Percentiles rank a stretch among this genome's conserved stretches.
Conservation (phyloP, 495 filamentous ascomycete species). For the Parathielavia appendiculata region DNA sequence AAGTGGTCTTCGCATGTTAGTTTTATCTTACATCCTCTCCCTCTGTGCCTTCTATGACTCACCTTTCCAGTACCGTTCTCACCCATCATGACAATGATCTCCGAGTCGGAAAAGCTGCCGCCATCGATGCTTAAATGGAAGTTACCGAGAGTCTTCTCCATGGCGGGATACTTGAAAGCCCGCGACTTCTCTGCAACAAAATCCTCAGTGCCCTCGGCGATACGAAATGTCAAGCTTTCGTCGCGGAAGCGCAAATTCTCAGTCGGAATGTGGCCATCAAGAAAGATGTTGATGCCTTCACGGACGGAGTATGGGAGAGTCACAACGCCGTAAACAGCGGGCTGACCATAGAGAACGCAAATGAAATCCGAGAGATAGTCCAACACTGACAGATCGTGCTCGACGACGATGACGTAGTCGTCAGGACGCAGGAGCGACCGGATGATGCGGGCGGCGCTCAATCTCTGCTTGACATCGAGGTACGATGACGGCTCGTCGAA, state of each 20-base stretch:
- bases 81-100: slow-evolving; percentile 99
- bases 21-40: slow-evolving; percentile 31
- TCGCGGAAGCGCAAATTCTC: slow-evolving; percentile 98
- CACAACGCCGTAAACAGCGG: slow-evolving; percentile 97
- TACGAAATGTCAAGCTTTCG: slow-evolving; percentile 92
- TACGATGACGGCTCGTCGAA: slow-evolving; percentile 99
- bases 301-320: slow-evolving; percentile 92
- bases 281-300: slow-evolving; percentile 99
- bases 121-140: slow-evolving; percentile 80
- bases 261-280: slow-evolving; percentile 94
- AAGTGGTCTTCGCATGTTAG: slow-evolving; percentile 85
- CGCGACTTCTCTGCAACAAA: slow-evolving; percentile 80
- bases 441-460: slow-evolving; percentile 86
- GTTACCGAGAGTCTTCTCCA: slow-evolving; percentile 88
- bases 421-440: slow-evolving; percentile 79
- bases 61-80: slow-evolving; percentile 73
- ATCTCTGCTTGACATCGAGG: slow-evolving; percentile 94
- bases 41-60: neutral
- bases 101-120: slow-evolving; percentile 91
- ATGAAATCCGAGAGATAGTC: slow-evolving; percentile 99
- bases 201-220: slow-evolving; percentile 87
- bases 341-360: slow-evolving; percentile 91
- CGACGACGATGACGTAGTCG: slow-evolving; percentile 96
- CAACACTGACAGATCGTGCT: slow-evolving; percentile 96
- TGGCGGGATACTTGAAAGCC: slow-evolving; percentile 77